phyloP scores from a whole-genome alignment of 75 land plant genomes.

The Pinus tabuliformis region DNA sequence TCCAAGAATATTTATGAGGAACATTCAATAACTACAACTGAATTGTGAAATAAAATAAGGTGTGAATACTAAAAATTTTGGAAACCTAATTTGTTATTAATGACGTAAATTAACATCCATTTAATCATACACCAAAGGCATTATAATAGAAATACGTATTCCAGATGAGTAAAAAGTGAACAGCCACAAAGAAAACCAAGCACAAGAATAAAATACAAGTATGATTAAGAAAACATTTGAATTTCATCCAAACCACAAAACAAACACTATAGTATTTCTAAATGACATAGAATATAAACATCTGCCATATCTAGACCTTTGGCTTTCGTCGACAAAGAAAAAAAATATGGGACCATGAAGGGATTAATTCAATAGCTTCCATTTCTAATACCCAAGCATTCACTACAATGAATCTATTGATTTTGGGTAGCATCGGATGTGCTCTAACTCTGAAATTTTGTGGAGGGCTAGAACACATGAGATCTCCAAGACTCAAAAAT shows the following conservation, averaged over 20 bases:
- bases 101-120: neutral
- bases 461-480: too few species aligned
- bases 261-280: neutral
- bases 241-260: neutral
- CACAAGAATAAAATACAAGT: neutral
- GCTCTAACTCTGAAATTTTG: too few species aligned
- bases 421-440: too few species aligned
- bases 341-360: too few species aligned
- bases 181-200: neutral
- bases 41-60: neutral
- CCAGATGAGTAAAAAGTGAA: neutral
- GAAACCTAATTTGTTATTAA: neutral
- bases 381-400: too few species aligned
- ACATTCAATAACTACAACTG: neutral
- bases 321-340: neutral
- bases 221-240: neutral
- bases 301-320: neutral
- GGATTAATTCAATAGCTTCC: too few species aligned
- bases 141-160: too few species aligned
- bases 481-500: too few species aligned
- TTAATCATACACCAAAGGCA: neutral
- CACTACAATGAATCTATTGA: too few species aligned
- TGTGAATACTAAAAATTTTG: neutral
- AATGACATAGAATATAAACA: neutral
- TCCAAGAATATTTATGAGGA: neutral